Base-by-base conservation (phyloP, 805 yeast genomes). In the Saturnispora silvae region DNA sequence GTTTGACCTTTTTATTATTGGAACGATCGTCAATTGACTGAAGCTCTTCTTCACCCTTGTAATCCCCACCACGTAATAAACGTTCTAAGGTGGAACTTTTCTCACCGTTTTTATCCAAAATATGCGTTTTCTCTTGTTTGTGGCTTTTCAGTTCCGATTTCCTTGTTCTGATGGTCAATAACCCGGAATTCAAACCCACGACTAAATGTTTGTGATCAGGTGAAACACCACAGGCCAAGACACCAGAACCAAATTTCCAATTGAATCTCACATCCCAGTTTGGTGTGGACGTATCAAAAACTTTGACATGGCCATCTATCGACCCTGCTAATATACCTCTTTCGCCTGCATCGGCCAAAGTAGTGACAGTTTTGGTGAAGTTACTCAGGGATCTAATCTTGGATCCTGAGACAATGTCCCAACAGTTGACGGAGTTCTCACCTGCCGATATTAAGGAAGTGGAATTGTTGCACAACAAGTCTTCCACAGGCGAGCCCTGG, bases 171-270 rank as follows among this genome's bases (percentile, higher is more conserved):
- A 92, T 81, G 7, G 95, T 78, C 34, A 92, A 63, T 40, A 92
- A 65, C 4, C 98, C 98, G 1, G 94, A 78, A 6, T 87, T 78
- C 46, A 92, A 69, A 34, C 98, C 98, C 13, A 92, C 83, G 26
- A 84, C 96, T 45, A 92, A 70, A 63, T 92, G 97, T 61, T 82
- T 81, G 48, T 67, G 75, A 46, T 77, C 72, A 20, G 97, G 96
- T 7, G 96, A 84, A 9, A 84, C 80, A 11, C 87, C 97, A 54
- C 95, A 77, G 49, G 84, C 68, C 48, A 92, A 65, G 0, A 92
- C 96, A 28, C 95, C 94, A 18, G 89, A 85, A 25, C 96, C 95
- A 53, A 82, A 89, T 60, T 87, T 89, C 96, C 97, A 89, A 34
- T 96, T 96, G 55, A 86, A 89, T 56, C 81, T 83, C 43, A 89